Base-by-base conservation (phyloP, 129 eudicot genomes). In the Artemisia annua region DNA sequence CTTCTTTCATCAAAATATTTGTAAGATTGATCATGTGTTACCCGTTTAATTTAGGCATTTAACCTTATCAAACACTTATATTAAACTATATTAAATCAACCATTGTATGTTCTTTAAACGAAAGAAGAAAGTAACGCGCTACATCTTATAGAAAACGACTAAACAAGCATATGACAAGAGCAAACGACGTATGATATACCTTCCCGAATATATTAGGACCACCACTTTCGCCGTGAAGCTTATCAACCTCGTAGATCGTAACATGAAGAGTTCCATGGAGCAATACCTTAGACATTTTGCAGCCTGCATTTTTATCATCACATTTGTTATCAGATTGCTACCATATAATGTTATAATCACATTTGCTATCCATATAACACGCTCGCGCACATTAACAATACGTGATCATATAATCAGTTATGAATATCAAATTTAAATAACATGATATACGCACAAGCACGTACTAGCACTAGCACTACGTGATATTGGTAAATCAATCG, bases 211-310 rank as follows among this genome's bases (percentile, higher is more conserved):
- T 39, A 26, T 81, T 83, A 14, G 80, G 83, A 14, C 79, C 82
- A 15, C 82, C 84, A 12, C 64, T 79, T 9, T 75, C 61, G 32
- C 78, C 70, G 5, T 68, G 83, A 7, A 87, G 87, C 50, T 63
- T 75, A 71, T 87, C 93, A 62, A 84, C 87, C 82, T 87, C 93
- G 5, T 69, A 84, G 75, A 87, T 77, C 20, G 93, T 87, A 70
- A 80, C 85, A 85, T 87, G 93, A 73, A 87, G 89, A 62, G 89
- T 87, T 71, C 93, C 93, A 84, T 87, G 93, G 26, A 87, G 85
- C 77, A 78, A 48, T 66, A 78, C 85, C 78, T 84, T 87, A 67
- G 85, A 81, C 93, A 87, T 87, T 24, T 64, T 59, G 54, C 61
- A 59, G 35, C 75, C 86, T 83, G 82, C 49, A 51, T 7, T 17